phyloP scores from a whole-genome alignment of 768 basidiomycete genomes.

The Podaxis mareebaensis region DNA sequence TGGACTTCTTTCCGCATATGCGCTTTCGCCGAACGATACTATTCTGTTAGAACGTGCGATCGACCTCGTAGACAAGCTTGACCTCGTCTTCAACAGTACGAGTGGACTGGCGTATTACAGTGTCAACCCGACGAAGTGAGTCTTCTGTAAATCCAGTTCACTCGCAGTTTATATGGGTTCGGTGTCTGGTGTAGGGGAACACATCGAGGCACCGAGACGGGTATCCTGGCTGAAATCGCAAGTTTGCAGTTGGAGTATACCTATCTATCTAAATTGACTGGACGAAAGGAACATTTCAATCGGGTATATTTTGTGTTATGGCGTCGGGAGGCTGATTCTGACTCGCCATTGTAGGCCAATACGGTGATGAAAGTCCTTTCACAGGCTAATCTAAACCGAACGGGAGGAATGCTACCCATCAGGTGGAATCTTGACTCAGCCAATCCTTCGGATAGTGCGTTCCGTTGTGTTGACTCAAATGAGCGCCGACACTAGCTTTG shows the following conservation, averaged over 20 bases:
- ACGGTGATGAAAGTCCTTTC: slow-evolving; percentile 49
- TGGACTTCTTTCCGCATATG: slow-evolving; percentile 82
- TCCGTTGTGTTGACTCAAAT: neutral
- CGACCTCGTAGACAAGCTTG: slow-evolving; percentile 72
- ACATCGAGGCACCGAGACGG: slow-evolving; percentile 33
- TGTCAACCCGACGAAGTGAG: slow-evolving; percentile 66
- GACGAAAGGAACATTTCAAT: slow-evolving; percentile 61
- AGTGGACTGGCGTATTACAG: slow-evolving; percentile 72
- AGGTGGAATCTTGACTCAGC: slow-evolving; percentile 54
- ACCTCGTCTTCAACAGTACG: slow-evolving; percentile 69
- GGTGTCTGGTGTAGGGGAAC: slow-evolving; percentile 17
- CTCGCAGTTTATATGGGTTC: neutral
- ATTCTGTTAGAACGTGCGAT: slow-evolving; percentile 70
- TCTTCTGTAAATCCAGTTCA: slow-evolving; percentile 5
- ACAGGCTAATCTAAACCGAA: slow-evolving; percentile 41
- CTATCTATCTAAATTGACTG: slow-evolving; percentile 79
- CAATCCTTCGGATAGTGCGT: slow-evolving; percentile 47
- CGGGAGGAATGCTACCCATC: slow-evolving; percentile 67
- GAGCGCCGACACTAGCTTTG: neutral
- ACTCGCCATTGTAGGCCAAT: slow-evolving; percentile 37
- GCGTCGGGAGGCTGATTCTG: neutral
- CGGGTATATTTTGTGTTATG: slow-evolving; percentile 38
- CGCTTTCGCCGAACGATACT: slow-evolving; percentile 59
- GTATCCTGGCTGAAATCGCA: slow-evolving; percentile 75
- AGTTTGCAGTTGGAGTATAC: slow-evolving; percentile 84